A percentile compares a stretch with the other conserved stretches of the same genome.
Evolutionary conservation across 179 eudicot species (phyloP).

Genomic region (Gypsophila paniculata): DNA sequence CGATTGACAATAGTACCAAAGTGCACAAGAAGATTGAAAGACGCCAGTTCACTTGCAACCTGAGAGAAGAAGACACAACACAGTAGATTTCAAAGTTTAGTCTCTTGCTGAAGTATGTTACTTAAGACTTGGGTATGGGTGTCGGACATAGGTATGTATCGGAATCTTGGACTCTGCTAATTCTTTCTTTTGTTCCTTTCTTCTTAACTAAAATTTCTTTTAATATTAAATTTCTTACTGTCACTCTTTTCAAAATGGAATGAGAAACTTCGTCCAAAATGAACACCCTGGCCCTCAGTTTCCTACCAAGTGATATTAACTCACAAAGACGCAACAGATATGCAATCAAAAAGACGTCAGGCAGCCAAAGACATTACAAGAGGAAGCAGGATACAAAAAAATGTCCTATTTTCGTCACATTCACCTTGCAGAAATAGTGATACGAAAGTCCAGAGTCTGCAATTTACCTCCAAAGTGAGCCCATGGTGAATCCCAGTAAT

Average conservation of each 20-base stretch:
- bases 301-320: neutral
- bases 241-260: neutral
- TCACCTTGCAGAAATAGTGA: neutral
- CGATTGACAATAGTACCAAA: constrained; percentile 49
- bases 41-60: constrained; percentile 62
- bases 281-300: neutral
- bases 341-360: neutral
- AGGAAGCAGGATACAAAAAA: neutral
- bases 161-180: too few relatives aligned
- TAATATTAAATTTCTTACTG: neutral
- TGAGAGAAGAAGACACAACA: constrained; percentile 22
- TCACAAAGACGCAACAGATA: neutral
- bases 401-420: neutral
- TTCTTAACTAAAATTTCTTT: neutral
- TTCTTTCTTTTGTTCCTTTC: neutral
- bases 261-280: neutral
- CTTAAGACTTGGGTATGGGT: too few relatives aligned
- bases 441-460: neutral
- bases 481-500: constrained; percentile 81
- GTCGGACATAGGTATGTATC: too few relatives aligned
- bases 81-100: neutral
- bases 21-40: constrained; percentile 64
- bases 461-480: constrained; percentile 78
- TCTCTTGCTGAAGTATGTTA: too few relatives aligned
- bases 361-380: neutral